A percentile compares a stretch with the other conserved stretches of the same genome.
Conservation (phyloP, 306 rosid genomes). For the Malus fusca region DNA sequence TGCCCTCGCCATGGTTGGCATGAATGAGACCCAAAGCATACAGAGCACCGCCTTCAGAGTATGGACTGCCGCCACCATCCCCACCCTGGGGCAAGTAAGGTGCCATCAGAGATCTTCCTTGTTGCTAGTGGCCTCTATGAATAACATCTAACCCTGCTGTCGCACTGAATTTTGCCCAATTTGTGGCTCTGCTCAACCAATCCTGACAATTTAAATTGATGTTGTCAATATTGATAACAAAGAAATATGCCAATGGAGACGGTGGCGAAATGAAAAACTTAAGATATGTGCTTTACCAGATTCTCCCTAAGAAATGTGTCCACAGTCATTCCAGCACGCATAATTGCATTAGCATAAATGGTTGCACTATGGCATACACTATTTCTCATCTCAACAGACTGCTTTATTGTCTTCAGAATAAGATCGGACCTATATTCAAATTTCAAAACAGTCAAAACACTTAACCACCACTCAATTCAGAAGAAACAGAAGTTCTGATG, state of each 20-base stretch:
- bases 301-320: constrained; percentile 95
- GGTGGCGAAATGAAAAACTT: background rate
- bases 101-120: constrained; percentile 94
- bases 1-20: constrained; percentile 96
- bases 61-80: constrained; percentile 87
- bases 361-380: constrained; percentile 98
- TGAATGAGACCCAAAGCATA: constrained; percentile 96
- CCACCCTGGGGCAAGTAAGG: constrained; percentile 96
- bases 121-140: constrained; percentile 92
- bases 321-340: constrained; percentile 97
- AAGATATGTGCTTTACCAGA: constrained; percentile 40
- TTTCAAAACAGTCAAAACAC: constrained; percentile 16
- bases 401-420: constrained; percentile 90
- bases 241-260: background rate
- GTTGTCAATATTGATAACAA: constrained; percentile 8
- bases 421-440: constrained; percentile 72
- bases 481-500: background rate
- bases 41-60: constrained; percentile 95
- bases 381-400: constrained; percentile 96
- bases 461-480: background rate
- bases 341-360: constrained; percentile 84
- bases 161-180: constrained; percentile 98
- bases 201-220: constrained; percentile 40
- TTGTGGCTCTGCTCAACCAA: constrained; percentile 96
- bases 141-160: constrained; percentile 95